Conservation (phyloP, 768 basidiomycete genomes). For the Cytidiella melzeri region DNA sequence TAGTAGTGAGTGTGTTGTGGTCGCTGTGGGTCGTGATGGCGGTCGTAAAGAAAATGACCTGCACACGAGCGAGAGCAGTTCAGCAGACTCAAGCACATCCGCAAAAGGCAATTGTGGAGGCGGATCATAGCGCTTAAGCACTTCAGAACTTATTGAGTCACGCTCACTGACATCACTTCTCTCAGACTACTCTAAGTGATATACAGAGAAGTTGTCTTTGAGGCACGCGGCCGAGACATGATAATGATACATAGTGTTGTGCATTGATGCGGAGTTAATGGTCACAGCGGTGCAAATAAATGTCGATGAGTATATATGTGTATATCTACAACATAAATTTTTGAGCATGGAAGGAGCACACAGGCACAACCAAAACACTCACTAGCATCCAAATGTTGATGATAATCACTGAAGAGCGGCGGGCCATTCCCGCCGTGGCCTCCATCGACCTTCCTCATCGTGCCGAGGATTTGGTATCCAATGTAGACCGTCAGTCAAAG, state of each 20-base stretch:
- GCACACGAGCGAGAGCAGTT: not conserved
- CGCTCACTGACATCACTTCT: not conserved
- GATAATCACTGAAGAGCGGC: conserved; percentile 46
- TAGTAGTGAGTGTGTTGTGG: conserved; percentile 4
- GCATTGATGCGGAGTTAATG: too few relatives aligned
- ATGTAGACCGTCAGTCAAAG: conserved; percentile 49
- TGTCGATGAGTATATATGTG: too few relatives aligned
- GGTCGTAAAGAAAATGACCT: not conserved
- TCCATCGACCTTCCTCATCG: conserved; percentile 61
- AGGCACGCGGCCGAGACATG: too few relatives aligned
- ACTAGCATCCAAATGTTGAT: too few relatives aligned
- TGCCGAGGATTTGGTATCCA: conserved; percentile 73
- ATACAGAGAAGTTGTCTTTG: too few relatives aligned
- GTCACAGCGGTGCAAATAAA: too few relatives aligned
- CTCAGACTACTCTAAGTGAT: too few relatives aligned
- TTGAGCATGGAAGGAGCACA: too few relatives aligned
- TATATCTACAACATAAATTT: too few relatives aligned
- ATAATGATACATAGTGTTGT: too few relatives aligned
- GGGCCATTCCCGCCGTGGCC: conserved; percentile 67
- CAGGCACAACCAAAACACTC: too few relatives aligned
- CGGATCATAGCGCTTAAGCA: not conserved
- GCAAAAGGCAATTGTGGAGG: not conserved
- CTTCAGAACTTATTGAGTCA: not conserved
- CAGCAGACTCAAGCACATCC: not conserved
- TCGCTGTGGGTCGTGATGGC: not conserved